Evolutionary conservation across 768 basidiomycete genomes (phyloP).

Genomic region (Leccinum incarnatum): DNA sequence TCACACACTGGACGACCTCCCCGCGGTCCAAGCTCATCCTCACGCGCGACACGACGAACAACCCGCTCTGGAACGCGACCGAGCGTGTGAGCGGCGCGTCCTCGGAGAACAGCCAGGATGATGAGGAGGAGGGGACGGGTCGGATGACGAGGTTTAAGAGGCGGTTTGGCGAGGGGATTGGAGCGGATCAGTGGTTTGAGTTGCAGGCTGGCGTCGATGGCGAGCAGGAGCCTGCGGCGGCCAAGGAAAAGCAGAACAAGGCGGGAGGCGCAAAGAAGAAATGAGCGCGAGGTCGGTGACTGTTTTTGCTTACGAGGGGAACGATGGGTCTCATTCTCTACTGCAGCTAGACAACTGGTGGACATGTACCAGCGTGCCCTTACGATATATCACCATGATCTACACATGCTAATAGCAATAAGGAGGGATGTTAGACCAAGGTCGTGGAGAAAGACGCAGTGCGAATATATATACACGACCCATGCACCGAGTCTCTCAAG

Average conservation of each 20-base stretch:
- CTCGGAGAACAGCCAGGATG: constrained; percentile 47
- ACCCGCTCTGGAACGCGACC: constrained; percentile 81
- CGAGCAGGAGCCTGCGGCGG: constrained; percentile 27
- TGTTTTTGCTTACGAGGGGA: not conserved
- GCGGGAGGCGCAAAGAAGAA: constrained; percentile 16
- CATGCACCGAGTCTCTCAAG: not conserved
- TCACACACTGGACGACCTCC: constrained; percentile 85
- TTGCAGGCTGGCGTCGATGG: constrained; percentile 26
- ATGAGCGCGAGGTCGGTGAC: constrained; percentile 11
- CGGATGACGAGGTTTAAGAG: constrained; percentile 78
- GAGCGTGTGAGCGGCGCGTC: constrained; percentile 48
- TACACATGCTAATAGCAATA: not conserved
- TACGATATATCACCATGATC: not conserved
- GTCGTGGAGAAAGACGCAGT: not conserved
- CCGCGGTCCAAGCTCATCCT: constrained; percentile 74
- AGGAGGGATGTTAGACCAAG: not conserved
- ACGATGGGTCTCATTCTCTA: not conserved
- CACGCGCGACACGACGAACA: constrained; percentile 86
- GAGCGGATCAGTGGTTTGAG: constrained; percentile 30
- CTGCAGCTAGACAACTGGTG: not conserved
- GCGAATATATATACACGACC: constrained; percentile 4
- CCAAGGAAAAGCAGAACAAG: constrained; percentile 22
- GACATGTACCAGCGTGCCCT: not conserved
- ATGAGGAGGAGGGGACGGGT: constrained; percentile 71
- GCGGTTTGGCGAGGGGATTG: constrained; percentile 58